Evolutionary conservation across 805 yeast species (phyloP), one percentile per base, ranked within the genome.

Genomic region (Candida xiaguanensis): DNA sequence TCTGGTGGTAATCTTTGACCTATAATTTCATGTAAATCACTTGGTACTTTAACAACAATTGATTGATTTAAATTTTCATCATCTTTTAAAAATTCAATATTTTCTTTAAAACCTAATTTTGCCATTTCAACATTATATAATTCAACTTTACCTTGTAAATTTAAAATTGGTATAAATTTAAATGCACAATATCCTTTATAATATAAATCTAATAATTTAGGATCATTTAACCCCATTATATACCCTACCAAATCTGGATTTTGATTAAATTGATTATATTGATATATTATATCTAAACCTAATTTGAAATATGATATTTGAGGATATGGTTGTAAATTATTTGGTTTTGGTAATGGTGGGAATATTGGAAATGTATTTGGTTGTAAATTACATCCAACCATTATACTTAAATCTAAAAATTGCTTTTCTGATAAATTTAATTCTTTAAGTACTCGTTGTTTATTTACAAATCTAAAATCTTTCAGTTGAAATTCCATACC

Each of bases 1-100:
- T 90, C 98, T 39, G 87, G 85, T 2, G 97, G 95, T 37, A 93
- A 67, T 54, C 90, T 77, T 58, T 85, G 87, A 8, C 95, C 88
- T 35, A 93, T 72, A 34, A 89, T 75, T 33, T 82, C 89, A 56
- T 86, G 93, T 9, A 86, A 67, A 58, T 89, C 95, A 44, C 78
- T 76, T 3, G 98, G 97, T 34, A 83, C 63, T 39, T 64, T 64
- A 27, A 59, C 49, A 12, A 25, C 24, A 28, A 23, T 14, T 19
- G 29, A n/a, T 26, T 12, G 15, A 15, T 32, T 8, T 8, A 23
- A 20, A 18, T 13, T 43, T 35, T 19, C 46, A 19, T 35, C 43
- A 11, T 52, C 52, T 18, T 48, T 52, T 23, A 26, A 37, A 20
- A 48, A 50, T 29, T 57, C 61, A 8, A 49, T 43, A 23, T 47